Conservation (phyloP, 768 basidiomycete species). For the Pulveroboletus sp. region DNA sequence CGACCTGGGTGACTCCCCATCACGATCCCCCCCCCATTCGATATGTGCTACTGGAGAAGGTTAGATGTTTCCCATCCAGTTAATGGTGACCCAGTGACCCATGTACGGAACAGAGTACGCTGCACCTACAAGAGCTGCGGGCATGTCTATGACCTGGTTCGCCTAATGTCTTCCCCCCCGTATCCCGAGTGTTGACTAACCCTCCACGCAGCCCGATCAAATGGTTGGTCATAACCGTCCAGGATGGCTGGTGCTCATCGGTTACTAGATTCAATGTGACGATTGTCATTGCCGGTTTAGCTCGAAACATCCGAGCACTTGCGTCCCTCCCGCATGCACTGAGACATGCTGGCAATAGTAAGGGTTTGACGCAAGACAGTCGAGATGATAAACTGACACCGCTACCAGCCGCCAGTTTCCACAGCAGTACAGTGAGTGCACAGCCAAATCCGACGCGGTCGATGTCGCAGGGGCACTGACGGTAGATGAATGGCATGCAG, state of each 20-base stretch:
- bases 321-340: conserved; percentile 53
- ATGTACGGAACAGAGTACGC: conserved; percentile 49
- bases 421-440: conserved; percentile 59
- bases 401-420: conserved; percentile 64
- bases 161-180: conserved; percentile 21
- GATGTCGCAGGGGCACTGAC: conserved; percentile 14
- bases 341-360: conserved; percentile 78
- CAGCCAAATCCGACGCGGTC: conserved; percentile 5
- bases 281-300: conserved; percentile 72
- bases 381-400: conserved; percentile 21
- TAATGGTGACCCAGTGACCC: conserved; percentile 8
- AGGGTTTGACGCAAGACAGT: conserved; percentile 27
- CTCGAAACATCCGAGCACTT: conserved; percentile 54
- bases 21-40: conserved; percentile 15
- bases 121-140: conserved; percentile 57
- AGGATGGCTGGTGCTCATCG: conserved; percentile 12
- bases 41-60: conserved; percentile 78
- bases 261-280: conserved; percentile 59
- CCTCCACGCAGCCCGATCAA: conserved; percentile 50
- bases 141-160: conserved; percentile 54
- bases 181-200: conserved; percentile 11
- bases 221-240: conserved; percentile 40
- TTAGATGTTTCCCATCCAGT: conserved; percentile 31
- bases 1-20: conserved; percentile 9
- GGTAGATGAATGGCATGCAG: conserved; percentile 19